Conservation (phyloP, 78 protist species). For the Tieghemostelium lacteum region DNA sequence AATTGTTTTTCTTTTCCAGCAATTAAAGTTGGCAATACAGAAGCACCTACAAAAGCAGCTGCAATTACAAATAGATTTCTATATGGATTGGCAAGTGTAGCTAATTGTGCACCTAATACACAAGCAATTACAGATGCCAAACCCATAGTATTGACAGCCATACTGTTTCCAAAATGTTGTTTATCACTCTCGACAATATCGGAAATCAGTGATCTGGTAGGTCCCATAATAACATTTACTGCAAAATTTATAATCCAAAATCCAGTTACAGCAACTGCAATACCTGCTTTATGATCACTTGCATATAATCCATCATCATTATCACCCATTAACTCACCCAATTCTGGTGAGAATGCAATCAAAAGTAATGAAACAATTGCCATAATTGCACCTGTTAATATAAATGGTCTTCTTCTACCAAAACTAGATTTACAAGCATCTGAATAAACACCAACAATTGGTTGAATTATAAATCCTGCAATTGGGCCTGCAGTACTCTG, state of each 20-base stretch:
- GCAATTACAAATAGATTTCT: constrained; percentile 63
- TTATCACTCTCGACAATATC: constrained; percentile 68
- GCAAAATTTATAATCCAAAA: constrained; percentile 84
- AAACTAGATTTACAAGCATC: constrained; percentile 57
- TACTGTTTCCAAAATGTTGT: constrained; percentile 81
- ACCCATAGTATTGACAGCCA: constrained; percentile 65
- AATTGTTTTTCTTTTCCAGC: constrained; percentile 51
- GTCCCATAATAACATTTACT: constrained; percentile 82
- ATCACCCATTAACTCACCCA: constrained; percentile 72
- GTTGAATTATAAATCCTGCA: constrained; percentile 81
- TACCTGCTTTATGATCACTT: constrained; percentile 49
- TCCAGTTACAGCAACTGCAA: constrained; percentile 60
- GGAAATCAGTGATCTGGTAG: constrained; percentile 79
- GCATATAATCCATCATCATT: background rate
- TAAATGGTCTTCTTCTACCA: constrained; percentile 86
- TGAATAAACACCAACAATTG: constrained; percentile 78
- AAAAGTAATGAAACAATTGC: constrained; percentile 8
- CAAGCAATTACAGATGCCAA: constrained; percentile 44
- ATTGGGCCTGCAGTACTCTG: constrained; percentile 79
- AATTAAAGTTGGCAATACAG: constrained; percentile 64
- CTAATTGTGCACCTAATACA: constrained; percentile 51
- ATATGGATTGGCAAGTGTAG: constrained; percentile 8
- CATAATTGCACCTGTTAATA: constrained; percentile 61
- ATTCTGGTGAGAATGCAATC: constrained; percentile 63
- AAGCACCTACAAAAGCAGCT: constrained; percentile 11